These are phyloP conservation scores for Leccinum fuscescens DNA, from an alignment of 1,284 basidiomycete genomes.

Conservation along the genomic window DNA sequence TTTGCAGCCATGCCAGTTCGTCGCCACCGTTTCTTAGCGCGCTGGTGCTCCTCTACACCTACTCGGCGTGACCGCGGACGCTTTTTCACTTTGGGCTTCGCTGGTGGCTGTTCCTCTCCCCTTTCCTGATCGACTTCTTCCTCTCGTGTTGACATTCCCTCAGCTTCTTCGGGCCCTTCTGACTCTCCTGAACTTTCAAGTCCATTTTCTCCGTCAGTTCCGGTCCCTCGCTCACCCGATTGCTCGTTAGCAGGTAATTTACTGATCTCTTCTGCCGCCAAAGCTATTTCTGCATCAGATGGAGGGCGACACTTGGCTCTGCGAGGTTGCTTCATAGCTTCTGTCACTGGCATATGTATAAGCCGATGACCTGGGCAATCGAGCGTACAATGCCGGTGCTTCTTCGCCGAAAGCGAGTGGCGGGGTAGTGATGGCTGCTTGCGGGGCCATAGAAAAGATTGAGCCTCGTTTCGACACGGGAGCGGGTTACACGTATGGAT, in stretches of 20 bases:
- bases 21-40: slow-evolving; percentile 16
- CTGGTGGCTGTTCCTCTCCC: slow-evolving; percentile 1
- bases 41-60: slow-evolving; percentile 17
- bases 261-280: slow-evolving; percentile 18
- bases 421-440: slow-evolving; percentile 26
- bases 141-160: slow-evolving; percentile 7
- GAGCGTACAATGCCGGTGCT: slow-evolving; percentile 17
- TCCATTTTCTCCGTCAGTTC: slow-evolving; percentile 1
- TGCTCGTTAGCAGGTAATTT: background rate
- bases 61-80: slow-evolving; percentile 16
- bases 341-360: slow-evolving; percentile 18
- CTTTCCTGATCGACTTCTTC: slow-evolving; percentile 6
- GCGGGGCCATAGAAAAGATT: slow-evolving; percentile 28
- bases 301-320: slow-evolving; percentile 25
- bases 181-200: slow-evolving; percentile 15
- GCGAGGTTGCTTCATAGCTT: slow-evolving; percentile 26
- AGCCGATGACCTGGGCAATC: slow-evolving; percentile 27
- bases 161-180: slow-evolving; percentile 17
- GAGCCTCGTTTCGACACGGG: slow-evolving; percentile 31
- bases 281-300: slow-evolving; percentile 22
- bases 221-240: background rate
- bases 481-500: slow-evolving; percentile 28
- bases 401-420: slow-evolving; percentile 27
- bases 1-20: slow-evolving; percentile 8
- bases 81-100: slow-evolving; percentile 13